These are phyloP conservation scores for Whalleya microplaca DNA, from an alignment of 2,329 filamentous ascomycete genomes.

Conservation along the genomic window DNA sequence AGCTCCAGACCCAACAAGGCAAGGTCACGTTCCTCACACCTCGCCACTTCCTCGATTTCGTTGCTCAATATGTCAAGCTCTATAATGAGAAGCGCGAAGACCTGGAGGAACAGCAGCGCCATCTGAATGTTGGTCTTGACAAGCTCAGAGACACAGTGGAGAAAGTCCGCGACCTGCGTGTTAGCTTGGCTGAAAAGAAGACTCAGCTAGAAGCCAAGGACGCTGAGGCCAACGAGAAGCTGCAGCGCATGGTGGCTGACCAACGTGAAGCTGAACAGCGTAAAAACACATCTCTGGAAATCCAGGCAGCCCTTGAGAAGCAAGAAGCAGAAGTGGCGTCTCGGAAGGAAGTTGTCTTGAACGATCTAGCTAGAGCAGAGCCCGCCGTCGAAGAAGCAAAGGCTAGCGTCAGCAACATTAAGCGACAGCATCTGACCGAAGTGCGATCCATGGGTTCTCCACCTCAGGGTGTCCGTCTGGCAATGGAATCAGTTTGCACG, in stretches of 20 bases:
- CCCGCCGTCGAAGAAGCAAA: constrained; percentile 92
- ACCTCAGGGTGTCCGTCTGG: constrained; percentile 85
- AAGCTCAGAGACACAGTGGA: constrained; percentile 96
- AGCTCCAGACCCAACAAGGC: constrained; percentile 88
- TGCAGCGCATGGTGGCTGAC: constrained; percentile 95
- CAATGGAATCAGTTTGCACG: constrained; percentile 95
- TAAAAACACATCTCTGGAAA: constrained; percentile 84
- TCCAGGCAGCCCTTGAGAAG: constrained; percentile 83
- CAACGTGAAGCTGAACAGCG: constrained; percentile 93
- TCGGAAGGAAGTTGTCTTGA: constrained; percentile 81
- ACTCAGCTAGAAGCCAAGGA: constrained; percentile 91
- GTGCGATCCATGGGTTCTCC: constrained; percentile 96
- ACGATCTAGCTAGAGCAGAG: constrained; percentile 87
- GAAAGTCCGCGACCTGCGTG: constrained; percentile 91
- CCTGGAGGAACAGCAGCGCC: constrained; percentile 95
- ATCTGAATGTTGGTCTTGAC: constrained; percentile 97
- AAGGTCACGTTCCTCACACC: constrained; percentile 92
- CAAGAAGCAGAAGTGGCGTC: constrained; percentile 87
- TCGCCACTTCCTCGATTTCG: constrained; percentile 96
- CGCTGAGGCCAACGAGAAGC: constrained; percentile 92
- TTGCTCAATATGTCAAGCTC: constrained; percentile 94
- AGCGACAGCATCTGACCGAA: constrained; percentile 94
- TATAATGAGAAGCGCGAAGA: constrained; percentile 99
- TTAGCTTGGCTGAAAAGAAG: constrained; percentile 93
- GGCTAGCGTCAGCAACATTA: constrained; percentile 98